Evolutionary conservation across 2,329 filamentous ascomycete species (phyloP).

Genomic region (Penicillium sclerotiorum): DNA sequence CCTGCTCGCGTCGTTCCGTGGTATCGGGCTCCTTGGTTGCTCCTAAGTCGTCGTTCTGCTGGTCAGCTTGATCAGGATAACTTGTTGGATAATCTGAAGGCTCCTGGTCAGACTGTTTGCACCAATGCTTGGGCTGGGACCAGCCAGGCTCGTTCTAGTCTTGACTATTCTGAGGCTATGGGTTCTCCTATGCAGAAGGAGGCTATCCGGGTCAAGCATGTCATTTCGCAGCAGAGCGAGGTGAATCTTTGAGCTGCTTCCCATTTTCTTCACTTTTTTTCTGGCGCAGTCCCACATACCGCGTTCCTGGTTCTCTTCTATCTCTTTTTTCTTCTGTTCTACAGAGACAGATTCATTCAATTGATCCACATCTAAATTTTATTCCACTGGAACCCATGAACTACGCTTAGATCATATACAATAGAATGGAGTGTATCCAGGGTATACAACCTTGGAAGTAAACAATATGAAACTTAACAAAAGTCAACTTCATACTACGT

Average conservation of each 20-base stretch:
- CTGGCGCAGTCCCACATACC: too few relatives aligned
- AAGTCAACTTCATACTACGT: too few relatives aligned
- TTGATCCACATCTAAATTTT: background rate
- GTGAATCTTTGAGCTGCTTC: constrained; percentile 17
- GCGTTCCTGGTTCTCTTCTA: too few relatives aligned
- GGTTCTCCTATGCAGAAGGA: constrained; percentile 13
- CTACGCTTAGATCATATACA: background rate
- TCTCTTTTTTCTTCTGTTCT: too few relatives aligned
- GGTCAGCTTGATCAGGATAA: constrained; percentile 10
- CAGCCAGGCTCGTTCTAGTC: constrained; percentile 27
- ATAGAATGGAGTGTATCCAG: constrained; percentile 28
- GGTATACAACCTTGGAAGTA: constrained; percentile 30
- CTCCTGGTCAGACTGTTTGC: constrained; percentile 26
- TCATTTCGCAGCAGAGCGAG: constrained; percentile 38
- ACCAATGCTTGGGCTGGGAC: constrained; percentile 38
- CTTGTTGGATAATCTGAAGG: constrained; percentile 21
- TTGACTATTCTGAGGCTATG: constrained; percentile 20
- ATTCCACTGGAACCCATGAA: background rate
- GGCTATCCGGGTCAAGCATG: constrained; percentile 37
- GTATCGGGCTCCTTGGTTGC: constrained; percentile 10
- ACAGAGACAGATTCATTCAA: too few relatives aligned
- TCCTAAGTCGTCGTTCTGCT: constrained; percentile 14
- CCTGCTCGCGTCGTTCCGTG: constrained; percentile 2
- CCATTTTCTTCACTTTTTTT: background rate
- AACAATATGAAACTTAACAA: background rate